phyloP scores from a whole-genome alignment of 176 grass and related monocot genomes.

The Rhynchospora breviuscula region DNA sequence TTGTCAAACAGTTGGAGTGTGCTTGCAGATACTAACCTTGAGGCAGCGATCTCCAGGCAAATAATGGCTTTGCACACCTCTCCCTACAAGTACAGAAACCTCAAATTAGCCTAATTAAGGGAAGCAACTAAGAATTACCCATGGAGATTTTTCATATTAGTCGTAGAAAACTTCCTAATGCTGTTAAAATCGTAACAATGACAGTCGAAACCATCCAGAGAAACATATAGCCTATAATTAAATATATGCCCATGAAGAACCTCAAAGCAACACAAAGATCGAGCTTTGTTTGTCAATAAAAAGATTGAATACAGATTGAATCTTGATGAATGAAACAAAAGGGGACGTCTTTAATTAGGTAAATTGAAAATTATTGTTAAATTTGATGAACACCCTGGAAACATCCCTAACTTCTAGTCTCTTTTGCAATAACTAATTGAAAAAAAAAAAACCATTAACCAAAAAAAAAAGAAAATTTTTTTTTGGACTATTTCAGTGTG shows the following conservation, averaged over 20 bases:
- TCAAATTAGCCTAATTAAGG: background rate
- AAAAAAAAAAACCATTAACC: no score
- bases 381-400: background rate
- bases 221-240: background rate
- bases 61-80: constrained; percentile 97
- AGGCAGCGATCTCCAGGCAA: constrained; percentile 79
- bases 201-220: background rate
- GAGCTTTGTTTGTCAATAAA: background rate
- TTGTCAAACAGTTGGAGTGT: constrained; percentile 28
- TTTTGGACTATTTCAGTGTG: no score
- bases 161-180: background rate
- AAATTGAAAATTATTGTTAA: background rate
- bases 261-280: background rate
- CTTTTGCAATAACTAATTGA: no score
- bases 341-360: background rate
- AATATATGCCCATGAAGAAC: background rate
- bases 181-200: background rate
- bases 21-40: constrained; percentile 40
- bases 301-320: background rate
- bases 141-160: background rate
- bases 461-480: no score
- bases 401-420: no score
- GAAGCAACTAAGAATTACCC: background rate
- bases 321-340: constrained; percentile 7
- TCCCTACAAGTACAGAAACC: constrained; percentile 36